Conservation (phyloP, 805 yeast genomes). For the Candida morakotiae region DNA sequence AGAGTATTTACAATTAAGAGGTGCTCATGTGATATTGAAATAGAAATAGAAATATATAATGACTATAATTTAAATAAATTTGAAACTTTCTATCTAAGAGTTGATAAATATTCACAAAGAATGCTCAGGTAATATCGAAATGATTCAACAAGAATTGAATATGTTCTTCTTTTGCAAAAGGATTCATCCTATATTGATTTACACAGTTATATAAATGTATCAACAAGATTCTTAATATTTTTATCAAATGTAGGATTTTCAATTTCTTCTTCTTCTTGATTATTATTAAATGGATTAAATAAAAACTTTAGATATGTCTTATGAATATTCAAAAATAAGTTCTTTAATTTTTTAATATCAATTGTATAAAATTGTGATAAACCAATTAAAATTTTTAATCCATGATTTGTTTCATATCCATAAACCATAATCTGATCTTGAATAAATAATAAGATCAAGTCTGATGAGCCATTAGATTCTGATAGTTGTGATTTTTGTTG, state of each 20-base stretch:
- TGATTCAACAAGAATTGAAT: too few relatives aligned
- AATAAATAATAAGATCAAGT: constrained; percentile 50
- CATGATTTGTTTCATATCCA: constrained; percentile 67
- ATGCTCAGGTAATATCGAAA: too few relatives aligned
- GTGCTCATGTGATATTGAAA: constrained; percentile 81
- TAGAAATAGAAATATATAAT: too few relatives aligned
- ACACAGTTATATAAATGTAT: constrained; percentile 19
- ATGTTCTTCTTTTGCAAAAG: too few relatives aligned
- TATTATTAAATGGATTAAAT: constrained; percentile 54
- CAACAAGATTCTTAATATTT: constrained; percentile 22
- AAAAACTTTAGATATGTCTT: constrained; percentile 50
- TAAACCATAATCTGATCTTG: constrained; percentile 66
- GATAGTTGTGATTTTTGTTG: constrained; percentile 37
- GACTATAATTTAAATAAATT: too few relatives aligned
- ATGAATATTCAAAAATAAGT: constrained; percentile 39
- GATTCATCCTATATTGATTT: too few relatives aligned
- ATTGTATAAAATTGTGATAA: constrained; percentile 9
- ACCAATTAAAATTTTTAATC: constrained; percentile 63
- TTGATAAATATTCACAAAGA: too few relatives aligned
- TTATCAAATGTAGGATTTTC: constrained; percentile 29
- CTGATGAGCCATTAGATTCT: constrained; percentile 8
- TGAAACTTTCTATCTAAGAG: too few relatives aligned
- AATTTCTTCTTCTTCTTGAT: constrained; percentile 13
- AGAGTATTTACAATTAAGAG: constrained; percentile 80
- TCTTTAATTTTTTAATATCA: constrained; percentile 12